Base-by-base conservation (phyloP, 768 basidiomycete genomes). In the Xerocomellus chrysenteron region DNA sequence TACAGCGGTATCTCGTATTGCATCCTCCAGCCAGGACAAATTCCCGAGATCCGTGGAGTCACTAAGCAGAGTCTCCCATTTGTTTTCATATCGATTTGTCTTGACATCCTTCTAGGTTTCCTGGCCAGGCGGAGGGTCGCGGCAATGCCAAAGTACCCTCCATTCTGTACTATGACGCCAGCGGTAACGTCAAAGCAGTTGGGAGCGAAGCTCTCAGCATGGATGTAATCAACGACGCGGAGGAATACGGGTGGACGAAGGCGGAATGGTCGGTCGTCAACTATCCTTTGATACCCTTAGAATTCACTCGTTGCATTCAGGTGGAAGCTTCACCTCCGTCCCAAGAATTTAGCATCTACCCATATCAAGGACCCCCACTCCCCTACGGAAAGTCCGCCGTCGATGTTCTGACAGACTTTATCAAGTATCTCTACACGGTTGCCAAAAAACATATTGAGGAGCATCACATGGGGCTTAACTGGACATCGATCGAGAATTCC, bases 331-430 rank as follows among this genome's bases (percentile, higher is more conserved):
- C 45, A 48, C 17, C 45, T 55, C 39, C 24, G n/a, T 10, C 47
- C 57, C 8, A 26, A n/a, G 37, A 37, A 57, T 28, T 17, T 57
- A 4, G 12, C 35, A 1, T 42, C 52, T 4, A 2, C 21, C 2
- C 39, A 47, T 11, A 55, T 47, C 45, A 30, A 47, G 39, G 39
- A 46, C 52, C 46, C 2, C 28, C 52, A 5, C 53, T 57, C 13
- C 54, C 54, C 0, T 2, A 1, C 1, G 52, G 59, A 30, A 67
- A 60, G 33, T 48, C 61, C 3, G 68, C 57, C 2, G 55, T 59
- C 12, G 47, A 57, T 12, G 52, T 68, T 19, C 46, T 68, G 3
- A 54, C 59, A 17, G 67, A 70, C 50, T 71, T 70, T 19, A 49
- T 68, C 47, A 24, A 39, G 10, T 70, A 37, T 47, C 63, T 50